Evolutionary conservation across 2,329 filamentous ascomycete species (phyloP).

Genomic region (Penicillium occitanis): DNA sequence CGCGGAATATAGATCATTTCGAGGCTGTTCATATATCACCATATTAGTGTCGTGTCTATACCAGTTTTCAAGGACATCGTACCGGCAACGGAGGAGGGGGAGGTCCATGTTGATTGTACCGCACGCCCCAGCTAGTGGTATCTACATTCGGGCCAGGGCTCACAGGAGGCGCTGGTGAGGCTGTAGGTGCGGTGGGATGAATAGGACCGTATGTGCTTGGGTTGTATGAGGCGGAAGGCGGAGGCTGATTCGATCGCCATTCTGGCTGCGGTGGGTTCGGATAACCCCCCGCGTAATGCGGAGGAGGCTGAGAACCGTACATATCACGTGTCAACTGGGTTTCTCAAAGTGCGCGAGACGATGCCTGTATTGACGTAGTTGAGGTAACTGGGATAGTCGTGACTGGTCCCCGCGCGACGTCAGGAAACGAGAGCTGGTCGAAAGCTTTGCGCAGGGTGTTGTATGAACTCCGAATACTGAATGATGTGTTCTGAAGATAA

Average conservation of each 20-base stretch:
- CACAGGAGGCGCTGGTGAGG: slow-evolving; percentile 27
- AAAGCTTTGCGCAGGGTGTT: background rate
- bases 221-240: slow-evolving; percentile 31
- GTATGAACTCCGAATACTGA: background rate
- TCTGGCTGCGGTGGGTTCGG: slow-evolving; percentile 37
- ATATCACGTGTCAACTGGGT: slow-evolving; percentile 26
- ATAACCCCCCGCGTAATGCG: slow-evolving; percentile 26
- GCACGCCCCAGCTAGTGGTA: slow-evolving; percentile 45
- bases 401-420: background rate
- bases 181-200: slow-evolving; percentile 24
- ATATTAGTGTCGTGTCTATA: background rate
- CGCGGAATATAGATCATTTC: slow-evolving; percentile 13
- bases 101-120: slow-evolving; percentile 37
- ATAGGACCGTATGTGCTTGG: slow-evolving; percentile 40
- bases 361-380: background rate
- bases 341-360: background rate
- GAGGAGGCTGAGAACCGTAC: slow-evolving; percentile 35
- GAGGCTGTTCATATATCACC: slow-evolving; percentile 13
- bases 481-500: too few relatives aligned
- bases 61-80: slow-evolving; percentile 13
- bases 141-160: slow-evolving; percentile 28
- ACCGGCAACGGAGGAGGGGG: slow-evolving; percentile 41
- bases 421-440: background rate
- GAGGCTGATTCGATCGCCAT: slow-evolving; percentile 32
- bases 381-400: background rate